Conservation (phyloP, 2,329 filamentous ascomycete species). For the Colletotrichum navitas region DNA sequence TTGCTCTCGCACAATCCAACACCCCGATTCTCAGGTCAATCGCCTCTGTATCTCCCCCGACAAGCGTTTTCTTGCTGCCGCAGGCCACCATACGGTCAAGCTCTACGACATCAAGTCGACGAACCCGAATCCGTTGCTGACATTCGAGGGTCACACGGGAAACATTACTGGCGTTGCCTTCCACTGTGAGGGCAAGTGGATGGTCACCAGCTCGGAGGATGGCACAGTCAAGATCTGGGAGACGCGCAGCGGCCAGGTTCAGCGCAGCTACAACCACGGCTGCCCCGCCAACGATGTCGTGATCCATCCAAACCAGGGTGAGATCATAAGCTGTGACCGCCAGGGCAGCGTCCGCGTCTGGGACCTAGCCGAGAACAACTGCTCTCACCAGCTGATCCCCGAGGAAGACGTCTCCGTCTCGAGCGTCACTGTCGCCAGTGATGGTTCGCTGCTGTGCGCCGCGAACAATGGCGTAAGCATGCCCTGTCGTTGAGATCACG, state of each 20-base stretch:
- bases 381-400: conserved; percentile 94
- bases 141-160: conserved; percentile 94
- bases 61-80: conserved; percentile 94
- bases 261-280: conserved; percentile 93
- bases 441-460: conserved; percentile 91
- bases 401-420: conserved; percentile 95
- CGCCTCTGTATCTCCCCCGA: conserved; percentile 98
- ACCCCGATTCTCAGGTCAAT: conserved; percentile 98
- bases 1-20: conserved; percentile 97
- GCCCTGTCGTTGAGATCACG: too few relatives aligned
- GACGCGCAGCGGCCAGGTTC: conserved; percentile 84
- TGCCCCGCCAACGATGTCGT: conserved; percentile 96
- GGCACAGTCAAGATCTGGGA: conserved; percentile 98
- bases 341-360: conserved; percentile 94
- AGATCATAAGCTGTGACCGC: conserved; percentile 96
- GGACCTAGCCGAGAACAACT: conserved; percentile 97
- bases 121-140: conserved; percentile 93
- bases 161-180: conserved; percentile 98
- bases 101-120: conserved; percentile 98
- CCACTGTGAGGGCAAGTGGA: conserved; percentile 99
- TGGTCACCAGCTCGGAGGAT: conserved; percentile 98
- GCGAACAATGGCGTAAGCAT: conserved; percentile 85
- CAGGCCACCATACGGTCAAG: conserved; percentile 85
- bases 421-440: conserved; percentile 94
- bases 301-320: conserved; percentile 99